These are phyloP conservation scores for Evernia prunastri DNA, from an alignment of 495 filamentous ascomycete genomes.

Conservation along the genomic window DNA sequence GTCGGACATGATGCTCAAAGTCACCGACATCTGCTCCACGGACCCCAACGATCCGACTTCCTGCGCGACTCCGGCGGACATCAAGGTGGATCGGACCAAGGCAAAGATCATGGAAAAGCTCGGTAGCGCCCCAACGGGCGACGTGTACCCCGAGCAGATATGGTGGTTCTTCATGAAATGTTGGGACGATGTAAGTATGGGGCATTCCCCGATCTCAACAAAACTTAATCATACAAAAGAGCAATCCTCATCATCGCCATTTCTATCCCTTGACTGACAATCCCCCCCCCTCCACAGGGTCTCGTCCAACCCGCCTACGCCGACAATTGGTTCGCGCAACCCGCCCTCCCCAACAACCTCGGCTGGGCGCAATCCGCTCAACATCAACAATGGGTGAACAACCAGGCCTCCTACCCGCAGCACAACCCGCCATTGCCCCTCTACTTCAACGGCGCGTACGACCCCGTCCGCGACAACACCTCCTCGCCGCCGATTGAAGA, in stretches of 20 bases:
- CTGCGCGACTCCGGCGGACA: slow-evolving; percentile 25
- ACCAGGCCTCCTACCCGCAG: slow-evolving; percentile 22
- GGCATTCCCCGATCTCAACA: background rate
- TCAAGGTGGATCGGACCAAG: slow-evolving; percentile 26
- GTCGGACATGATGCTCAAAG: slow-evolving; percentile 28
- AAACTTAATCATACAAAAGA: background rate
- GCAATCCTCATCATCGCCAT: background rate
- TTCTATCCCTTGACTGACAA: background rate
- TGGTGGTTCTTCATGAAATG: slow-evolving; percentile 31
- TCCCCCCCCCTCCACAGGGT: slow-evolving; percentile 9
- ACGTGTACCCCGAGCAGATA: slow-evolving; percentile 14
- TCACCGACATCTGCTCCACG: slow-evolving; percentile 27
- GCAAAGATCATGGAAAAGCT: slow-evolving; percentile 16
- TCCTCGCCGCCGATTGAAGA: slow-evolving; percentile 21
- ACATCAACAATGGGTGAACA: slow-evolving; percentile 19
- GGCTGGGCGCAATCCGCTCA: slow-evolving; percentile 19
- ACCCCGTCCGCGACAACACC: slow-evolving; percentile 15
- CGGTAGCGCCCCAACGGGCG: slow-evolving; percentile 1
- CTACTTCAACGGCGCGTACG: slow-evolving; percentile 24
- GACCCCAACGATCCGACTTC: slow-evolving; percentile 25
- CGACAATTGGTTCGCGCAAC: slow-evolving; percentile 27
- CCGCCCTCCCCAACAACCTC: slow-evolving; percentile 19
- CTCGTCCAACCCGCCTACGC: slow-evolving; percentile 23
- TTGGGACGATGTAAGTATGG: slow-evolving; percentile 24
- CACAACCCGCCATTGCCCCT: slow-evolving; percentile 17